Conservation (phyloP, 2,329 filamentous ascomycete species). For the Didymellaceae sp. region DNA sequence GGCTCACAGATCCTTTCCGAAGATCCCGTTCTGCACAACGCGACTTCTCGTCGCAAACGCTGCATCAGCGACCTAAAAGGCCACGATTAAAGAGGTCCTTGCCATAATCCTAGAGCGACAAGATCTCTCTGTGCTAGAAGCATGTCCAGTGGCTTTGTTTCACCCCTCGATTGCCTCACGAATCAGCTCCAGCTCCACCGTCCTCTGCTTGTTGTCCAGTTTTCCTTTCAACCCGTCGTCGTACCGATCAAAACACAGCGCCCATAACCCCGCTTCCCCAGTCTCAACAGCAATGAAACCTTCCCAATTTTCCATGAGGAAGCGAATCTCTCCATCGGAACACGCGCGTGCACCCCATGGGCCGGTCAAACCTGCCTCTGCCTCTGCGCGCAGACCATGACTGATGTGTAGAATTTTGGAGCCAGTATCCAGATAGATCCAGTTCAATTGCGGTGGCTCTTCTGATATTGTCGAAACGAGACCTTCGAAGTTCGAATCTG, state of each 20-base stretch:
- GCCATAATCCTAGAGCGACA: no score
- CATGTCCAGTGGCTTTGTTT: background rate
- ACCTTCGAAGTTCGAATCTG: constrained; percentile 53
- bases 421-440: constrained; percentile 68
- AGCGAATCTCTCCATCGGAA: constrained; percentile 64
- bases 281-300: constrained; percentile 62
- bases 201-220: constrained; percentile 33
- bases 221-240: constrained; percentile 51
- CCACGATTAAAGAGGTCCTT: no score
- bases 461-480: constrained; percentile 56
- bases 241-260: constrained; percentile 56
- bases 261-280: constrained; percentile 57
- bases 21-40: constrained; percentile 2
- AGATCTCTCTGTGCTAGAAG: no score
- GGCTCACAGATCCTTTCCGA: constrained; percentile 1
- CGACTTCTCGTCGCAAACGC: background rate
- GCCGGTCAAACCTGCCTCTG: constrained; percentile 59
- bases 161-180: constrained; percentile 18
- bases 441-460: constrained; percentile 68
- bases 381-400: constrained; percentile 65
- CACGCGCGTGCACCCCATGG: constrained; percentile 69
- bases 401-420: constrained; percentile 50
- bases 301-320: constrained; percentile 62
- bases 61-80: background rate
- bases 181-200: constrained; percentile 27